These are phyloP conservation scores for Helenozyma baotianmanensis DNA, from an alignment of 805 yeast genomes.

Conservation along the genomic window DNA sequence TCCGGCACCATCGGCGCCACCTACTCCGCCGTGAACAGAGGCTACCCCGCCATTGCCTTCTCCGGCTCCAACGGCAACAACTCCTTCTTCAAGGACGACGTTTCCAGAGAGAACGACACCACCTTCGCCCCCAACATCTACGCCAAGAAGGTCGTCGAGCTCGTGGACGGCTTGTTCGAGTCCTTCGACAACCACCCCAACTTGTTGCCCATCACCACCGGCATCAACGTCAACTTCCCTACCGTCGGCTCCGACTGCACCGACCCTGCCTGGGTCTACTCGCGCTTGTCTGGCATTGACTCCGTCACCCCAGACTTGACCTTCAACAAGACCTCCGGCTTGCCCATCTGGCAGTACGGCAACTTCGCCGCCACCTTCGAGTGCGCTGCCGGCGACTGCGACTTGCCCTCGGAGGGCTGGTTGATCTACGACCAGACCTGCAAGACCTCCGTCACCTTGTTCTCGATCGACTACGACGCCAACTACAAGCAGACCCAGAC, in stretches of 20 bases:
- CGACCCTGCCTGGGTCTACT: slow-evolving; percentile 38
- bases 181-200: slow-evolving; percentile 11
- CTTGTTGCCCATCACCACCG: slow-evolving; percentile 19
- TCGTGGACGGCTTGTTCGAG: slow-evolving; percentile 17
- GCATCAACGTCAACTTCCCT: slow-evolving; percentile 25
- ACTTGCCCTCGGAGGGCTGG: slow-evolving; percentile 22
- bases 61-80: slow-evolving; percentile 23
- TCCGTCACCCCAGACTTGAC: slow-evolving; percentile 25
- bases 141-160: slow-evolving; percentile 21
- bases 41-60: slow-evolving; percentile 24
- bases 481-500: slow-evolving; percentile 13
- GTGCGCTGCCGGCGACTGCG: slow-evolving; percentile 22
- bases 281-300: slow-evolving; percentile 44
- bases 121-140: slow-evolving; percentile 22
- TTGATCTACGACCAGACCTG: slow-evolving; percentile 28
- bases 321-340: slow-evolving; percentile 38
- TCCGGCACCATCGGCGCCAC: slow-evolving; percentile 25
- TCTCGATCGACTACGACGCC: slow-evolving; percentile 46
- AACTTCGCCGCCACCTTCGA: slow-evolving; percentile 35
- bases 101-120: slow-evolving; percentile 14
- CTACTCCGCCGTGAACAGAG: slow-evolving; percentile 22
- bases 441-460: slow-evolving; percentile 41
- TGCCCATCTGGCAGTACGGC: slow-evolving; percentile 13
- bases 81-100: slow-evolving; percentile 23
- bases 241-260: slow-evolving; percentile 27